A percentile compares a stretch with the other conserved stretches of the same genome.
Evolutionary conservation across 768 basidiomycete genomes (phyloP).

Genomic region (Mycena alexandri): DNA sequence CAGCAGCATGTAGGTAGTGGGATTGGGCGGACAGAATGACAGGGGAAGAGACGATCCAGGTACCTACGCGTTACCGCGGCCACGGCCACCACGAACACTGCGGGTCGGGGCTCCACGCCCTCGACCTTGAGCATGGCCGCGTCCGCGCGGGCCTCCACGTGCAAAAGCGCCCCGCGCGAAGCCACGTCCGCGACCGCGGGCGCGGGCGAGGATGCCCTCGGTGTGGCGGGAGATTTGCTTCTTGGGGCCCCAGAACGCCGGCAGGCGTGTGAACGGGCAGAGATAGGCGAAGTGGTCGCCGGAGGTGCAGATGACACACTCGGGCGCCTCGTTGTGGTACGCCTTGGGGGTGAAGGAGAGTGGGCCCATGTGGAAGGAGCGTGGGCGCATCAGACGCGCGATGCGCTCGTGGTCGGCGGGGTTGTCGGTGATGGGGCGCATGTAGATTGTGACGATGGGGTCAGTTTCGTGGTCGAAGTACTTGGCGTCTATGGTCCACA

Average conservation of each 20-base stretch:
- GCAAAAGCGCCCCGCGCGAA: too few species aligned
- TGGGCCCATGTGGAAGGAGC: background rate
- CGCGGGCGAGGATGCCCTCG: background rate
- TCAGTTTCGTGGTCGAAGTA: background rate
- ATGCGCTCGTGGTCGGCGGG: background rate
- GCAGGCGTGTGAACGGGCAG: background rate
- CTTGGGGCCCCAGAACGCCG: background rate
- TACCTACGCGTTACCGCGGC: too few species aligned
- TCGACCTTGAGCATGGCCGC: too few species aligned
- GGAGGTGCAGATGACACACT: conserved; percentile 4
- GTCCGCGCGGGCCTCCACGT: background rate
- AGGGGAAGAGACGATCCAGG: too few species aligned
- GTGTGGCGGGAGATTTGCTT: background rate
- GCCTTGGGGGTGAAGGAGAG: background rate
- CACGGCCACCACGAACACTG: too few species aligned
- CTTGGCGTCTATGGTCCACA: background rate
- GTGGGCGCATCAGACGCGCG: background rate
- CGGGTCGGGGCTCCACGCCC: too few species aligned
- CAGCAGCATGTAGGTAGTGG: too few species aligned
- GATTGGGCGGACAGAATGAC: too few species aligned
- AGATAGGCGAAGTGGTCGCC: background rate
- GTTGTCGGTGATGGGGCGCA: background rate
- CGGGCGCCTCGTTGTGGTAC: background rate
- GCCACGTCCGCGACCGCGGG: background rate
- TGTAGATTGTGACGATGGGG: background rate